Percentiles rank a stretch among this genome's conserved stretches.
Conservation (phyloP, 2,329 filamentous ascomycete genomes). For the Pseudogymnoascus sp. region DNA sequence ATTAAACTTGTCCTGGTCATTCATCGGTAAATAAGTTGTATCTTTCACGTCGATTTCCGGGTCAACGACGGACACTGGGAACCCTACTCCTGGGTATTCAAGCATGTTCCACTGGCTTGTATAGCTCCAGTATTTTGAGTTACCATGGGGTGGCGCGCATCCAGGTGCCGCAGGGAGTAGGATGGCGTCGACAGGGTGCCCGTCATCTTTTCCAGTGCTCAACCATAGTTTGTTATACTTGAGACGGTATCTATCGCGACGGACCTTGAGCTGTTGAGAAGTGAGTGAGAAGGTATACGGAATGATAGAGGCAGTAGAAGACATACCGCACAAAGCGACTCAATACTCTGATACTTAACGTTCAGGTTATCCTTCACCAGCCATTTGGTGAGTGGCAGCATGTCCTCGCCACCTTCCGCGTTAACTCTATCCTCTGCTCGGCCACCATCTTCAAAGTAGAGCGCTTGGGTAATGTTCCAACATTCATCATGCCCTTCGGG, state of each 20-base stretch:
- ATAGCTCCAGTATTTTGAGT: constrained; percentile 52
- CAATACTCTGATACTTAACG: constrained; percentile 11
- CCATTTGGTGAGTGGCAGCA: constrained; percentile 15
- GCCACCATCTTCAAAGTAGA: constrained; percentile 15
- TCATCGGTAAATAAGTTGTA: constrained; percentile 22
- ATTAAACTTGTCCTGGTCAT: constrained; percentile 20
- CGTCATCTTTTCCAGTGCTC: constrained; percentile 14
- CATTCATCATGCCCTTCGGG: constrained; percentile 45
- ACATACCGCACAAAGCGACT: constrained; percentile 11
- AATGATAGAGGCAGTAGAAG: background rate
- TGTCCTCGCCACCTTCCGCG: constrained; percentile 15
- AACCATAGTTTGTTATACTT: constrained; percentile 16
- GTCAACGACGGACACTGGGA: constrained; percentile 41
- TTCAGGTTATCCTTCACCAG: constrained; percentile 13
- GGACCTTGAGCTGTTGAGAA: constrained; percentile 15
- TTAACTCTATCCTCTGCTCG: constrained; percentile 11
- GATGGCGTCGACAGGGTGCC: constrained; percentile 28
- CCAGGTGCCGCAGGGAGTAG: constrained; percentile 51
- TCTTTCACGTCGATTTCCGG: constrained; percentile 15
- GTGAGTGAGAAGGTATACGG: background rate
- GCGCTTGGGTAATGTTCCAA: constrained; percentile 36
- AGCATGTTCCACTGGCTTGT: constrained; percentile 60
- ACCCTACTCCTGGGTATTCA: constrained; percentile 54
- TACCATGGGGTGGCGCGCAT: constrained; percentile 40
- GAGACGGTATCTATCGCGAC: constrained; percentile 15